Base-by-base conservation (phyloP, 805 yeast genomes). In the Aciculoconidium aculeatum region DNA sequence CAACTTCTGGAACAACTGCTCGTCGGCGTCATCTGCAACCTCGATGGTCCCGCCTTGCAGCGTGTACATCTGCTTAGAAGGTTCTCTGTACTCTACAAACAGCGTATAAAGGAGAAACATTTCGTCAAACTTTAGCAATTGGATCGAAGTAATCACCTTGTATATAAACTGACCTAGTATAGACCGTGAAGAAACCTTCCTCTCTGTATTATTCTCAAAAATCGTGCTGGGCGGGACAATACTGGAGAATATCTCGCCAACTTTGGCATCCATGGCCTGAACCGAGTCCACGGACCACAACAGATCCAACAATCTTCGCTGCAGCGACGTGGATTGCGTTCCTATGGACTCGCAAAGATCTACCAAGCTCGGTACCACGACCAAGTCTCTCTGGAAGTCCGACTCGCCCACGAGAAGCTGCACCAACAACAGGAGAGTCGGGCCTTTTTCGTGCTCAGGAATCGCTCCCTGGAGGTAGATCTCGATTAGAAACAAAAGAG, bases 91-190 rank as follows among this genome's bases (percentile, higher is more conserved):
- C 27, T 45, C 49, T 11, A 56, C 54, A 43, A 67, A 55, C n/a
- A 59, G 49, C 17, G 10, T 42, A 36, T 35, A 73, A 7, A 73
- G 43, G 9, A 47, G 41, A 2, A 61, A 47, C 1, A 57, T 50
- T 36, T 70, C 72, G 24, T 70, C 75, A 40, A 72, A 73, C 25
- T 62, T 67, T 30, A 73, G 41, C 1, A 65, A 47, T 27, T 60
- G 65, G 35, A 63, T 61, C 9, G 71, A 57, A 1, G 58, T 47
- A 0, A 63, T 44, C 18, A 69, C 56, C 19, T 48, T 49, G 12
- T 55, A 45, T 2, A 70, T 67, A 41, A 72, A 72, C 8, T 56
- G 47, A 0, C 80, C 80, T 16, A 50, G 20, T 6, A 47, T 25
- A 4, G 55, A 49, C n/a, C 55, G 37, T 11, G 45, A 41, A n/a